Base-by-base conservation (phyloP, 140 eudicot species). In the Bidens hawaiensis region DNA sequence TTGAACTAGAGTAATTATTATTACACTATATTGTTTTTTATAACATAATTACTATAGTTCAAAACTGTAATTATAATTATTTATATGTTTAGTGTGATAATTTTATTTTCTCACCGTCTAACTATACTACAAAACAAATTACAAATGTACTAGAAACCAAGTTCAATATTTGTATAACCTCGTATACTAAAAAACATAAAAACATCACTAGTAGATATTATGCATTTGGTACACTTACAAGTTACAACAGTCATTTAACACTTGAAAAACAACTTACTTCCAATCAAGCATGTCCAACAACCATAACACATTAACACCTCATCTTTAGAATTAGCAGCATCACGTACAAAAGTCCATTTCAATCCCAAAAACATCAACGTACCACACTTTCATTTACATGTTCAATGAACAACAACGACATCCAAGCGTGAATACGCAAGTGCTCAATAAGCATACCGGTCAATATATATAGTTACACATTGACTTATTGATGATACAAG, bases 311-410 rank as follows among this genome's bases (percentile, higher is more conserved):
- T 82, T 9, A 89, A 72, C 43, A 89, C 82, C 64, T 82, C 90
- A 5, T 72, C 79, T 68, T 88, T 86, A 18, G 94, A 65, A 45
- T 73, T 82, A 12, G 94, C 94, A 62, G 79, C 95, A 60, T 89
- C 95, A 59, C n/a, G n/a, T n/a, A n/a, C 90, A 80, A 66, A 89
- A 89, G 75, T 89, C 95, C 72, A 89, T 67, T 19, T 82, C 90
- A 2, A 89, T 77, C 47, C 95, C 95, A 68, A 82, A 82, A 6
- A 89, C 95, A 73, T 89, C 84, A 23, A 69, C n/a, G n/a, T n/a
- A n/a, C 48, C 14, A 56, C 60, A 45, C 73, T 87, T 10, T 88
- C 94, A 56, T 58, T 74, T n/a, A 80, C 78, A 62, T 78, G 71
- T 49, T 89, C 95, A 85, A 77, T 80, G 69, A 85, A 85, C 0